phyloP scores from a whole-genome alignment of 495 filamentous ascomycete species.

The Aspergillus sclerotiicarbonarius region DNA sequence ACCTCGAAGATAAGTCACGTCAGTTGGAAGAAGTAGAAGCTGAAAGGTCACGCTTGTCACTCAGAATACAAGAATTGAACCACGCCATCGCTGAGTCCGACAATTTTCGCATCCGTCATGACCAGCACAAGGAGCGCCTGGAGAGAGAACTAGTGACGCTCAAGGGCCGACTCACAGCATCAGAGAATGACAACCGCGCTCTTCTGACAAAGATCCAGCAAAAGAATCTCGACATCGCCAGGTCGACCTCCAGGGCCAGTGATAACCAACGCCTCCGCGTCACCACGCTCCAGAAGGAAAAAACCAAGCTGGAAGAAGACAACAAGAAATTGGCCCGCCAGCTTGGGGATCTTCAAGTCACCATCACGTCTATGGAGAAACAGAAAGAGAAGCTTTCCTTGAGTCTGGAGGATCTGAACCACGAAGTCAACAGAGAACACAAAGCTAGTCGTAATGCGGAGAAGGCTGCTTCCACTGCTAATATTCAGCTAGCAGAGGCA shows the following conservation, averaged over 20 bases:
- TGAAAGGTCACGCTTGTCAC: constrained; percentile 70
- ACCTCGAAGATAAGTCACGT: constrained; percentile 69
- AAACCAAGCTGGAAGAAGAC: constrained; percentile 79
- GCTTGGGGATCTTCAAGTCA: constrained; percentile 82
- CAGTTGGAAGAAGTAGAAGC: constrained; percentile 71
- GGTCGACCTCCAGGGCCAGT: constrained; percentile 80
- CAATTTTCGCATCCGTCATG: constrained; percentile 78
- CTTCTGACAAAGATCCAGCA: constrained; percentile 95
- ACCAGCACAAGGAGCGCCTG: constrained; percentile 88
- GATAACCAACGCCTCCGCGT: constrained; percentile 83
- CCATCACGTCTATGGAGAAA: constrained; percentile 85
- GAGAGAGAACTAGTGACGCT: constrained; percentile 91
- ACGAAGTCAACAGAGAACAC: constrained; percentile 87
- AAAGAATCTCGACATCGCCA: constrained; percentile 94
- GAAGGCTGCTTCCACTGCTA: constrained; percentile 78
- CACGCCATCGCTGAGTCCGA: constrained; percentile 85
- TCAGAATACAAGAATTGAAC: constrained; percentile 75
- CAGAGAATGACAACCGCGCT: constrained; percentile 95
- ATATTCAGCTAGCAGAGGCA: constrained; percentile 80
- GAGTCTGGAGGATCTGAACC: constrained; percentile 87
- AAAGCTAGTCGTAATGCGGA: constrained; percentile 90
- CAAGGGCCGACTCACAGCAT: constrained; percentile 85
- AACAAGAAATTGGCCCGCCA: constrained; percentile 78
- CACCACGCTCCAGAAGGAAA: constrained; percentile 75
- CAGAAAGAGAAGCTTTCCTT: constrained; percentile 92